phyloP scores from a whole-genome alignment of 2,329 filamentous ascomycete genomes.

The Erysiphe pulchra region DNA sequence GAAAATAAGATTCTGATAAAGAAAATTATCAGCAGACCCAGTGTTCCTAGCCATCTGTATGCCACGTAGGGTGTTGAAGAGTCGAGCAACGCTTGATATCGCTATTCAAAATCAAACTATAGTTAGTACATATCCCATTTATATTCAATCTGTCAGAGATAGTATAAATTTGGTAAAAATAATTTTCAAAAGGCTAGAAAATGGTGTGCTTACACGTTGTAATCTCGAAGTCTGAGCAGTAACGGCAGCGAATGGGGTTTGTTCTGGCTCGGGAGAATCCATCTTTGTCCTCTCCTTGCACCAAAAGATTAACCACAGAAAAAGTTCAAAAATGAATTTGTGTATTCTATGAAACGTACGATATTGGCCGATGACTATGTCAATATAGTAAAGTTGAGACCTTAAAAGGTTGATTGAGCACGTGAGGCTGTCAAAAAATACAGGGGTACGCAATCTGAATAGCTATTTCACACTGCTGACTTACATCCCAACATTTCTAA shows the following conservation, averaged over 20 bases:
- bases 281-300: slow-evolving; percentile 20
- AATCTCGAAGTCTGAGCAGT: slow-evolving; percentile 58
- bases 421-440: no score
- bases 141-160: no score
- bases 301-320: background rate
- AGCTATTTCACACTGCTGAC: no score
- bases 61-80: slow-evolving; percentile 71
- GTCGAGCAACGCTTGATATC: slow-evolving; percentile 87
- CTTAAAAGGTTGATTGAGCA: no score
- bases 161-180: no score
- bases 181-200: background rate
- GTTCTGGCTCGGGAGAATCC: slow-evolving; percentile 69
- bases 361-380: no score
- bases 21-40: slow-evolving; percentile 48
- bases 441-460: no score
- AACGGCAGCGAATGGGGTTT: slow-evolving; percentile 79
- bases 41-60: slow-evolving; percentile 83
- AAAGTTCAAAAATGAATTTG: no score
- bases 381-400: no score
- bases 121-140: no score
- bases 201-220: slow-evolving; percentile 31
- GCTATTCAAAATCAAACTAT: slow-evolving; percentile 21
- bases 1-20: slow-evolving; percentile 72
- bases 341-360: no score
- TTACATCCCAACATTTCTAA: no score